These are phyloP conservation scores for Wickerhamomyces xylosicus DNA, from an alignment of 805 yeast species.

Conservation along the genomic window DNA sequence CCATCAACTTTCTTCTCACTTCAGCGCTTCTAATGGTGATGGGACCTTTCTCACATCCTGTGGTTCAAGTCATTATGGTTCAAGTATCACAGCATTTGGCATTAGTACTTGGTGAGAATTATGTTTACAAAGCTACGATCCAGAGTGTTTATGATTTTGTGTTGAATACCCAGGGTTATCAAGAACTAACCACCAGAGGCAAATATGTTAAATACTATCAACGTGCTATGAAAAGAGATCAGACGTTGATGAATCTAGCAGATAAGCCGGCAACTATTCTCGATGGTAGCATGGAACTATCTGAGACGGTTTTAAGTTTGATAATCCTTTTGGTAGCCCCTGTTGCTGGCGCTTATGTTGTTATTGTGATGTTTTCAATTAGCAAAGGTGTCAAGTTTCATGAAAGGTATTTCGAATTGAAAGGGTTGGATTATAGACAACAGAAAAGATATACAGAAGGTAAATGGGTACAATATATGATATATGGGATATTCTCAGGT, in stretches of 20 bases:
- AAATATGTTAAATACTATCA: constrained; percentile 1
- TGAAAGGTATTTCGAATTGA: constrained; percentile 5
- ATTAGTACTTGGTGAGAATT: constrained; percentile 3
- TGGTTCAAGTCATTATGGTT: constrained; percentile 5
- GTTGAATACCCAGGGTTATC: background rate
- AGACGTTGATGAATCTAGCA: background rate
- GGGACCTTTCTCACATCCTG: constrained; percentile 5
- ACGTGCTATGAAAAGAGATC: background rate
- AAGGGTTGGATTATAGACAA: constrained; percentile 2
- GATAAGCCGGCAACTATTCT: constrained; percentile 2
- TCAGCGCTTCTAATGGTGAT: constrained; percentile 1
- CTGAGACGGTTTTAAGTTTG: constrained; percentile 5
- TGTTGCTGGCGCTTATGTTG: constrained; percentile 3
- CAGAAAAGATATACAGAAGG: background rate
- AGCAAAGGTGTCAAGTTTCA: constrained; percentile 4
- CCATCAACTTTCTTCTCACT: constrained; percentile 2
- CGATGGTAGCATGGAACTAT: constrained; percentile 1
- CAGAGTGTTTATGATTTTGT: background rate
- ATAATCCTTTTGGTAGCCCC: constrained; percentile 5
- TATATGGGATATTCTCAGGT: constrained; percentile 4
- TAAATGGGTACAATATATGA: constrained; percentile 6
- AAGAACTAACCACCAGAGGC: background rate
- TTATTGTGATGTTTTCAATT: constrained; percentile 1
- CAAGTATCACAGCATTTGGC: constrained; percentile 4
- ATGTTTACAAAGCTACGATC: background rate